These are phyloP conservation scores for Geum urbanum DNA, from an alignment of 306 rosid genomes.

Conservation along the genomic window DNA sequence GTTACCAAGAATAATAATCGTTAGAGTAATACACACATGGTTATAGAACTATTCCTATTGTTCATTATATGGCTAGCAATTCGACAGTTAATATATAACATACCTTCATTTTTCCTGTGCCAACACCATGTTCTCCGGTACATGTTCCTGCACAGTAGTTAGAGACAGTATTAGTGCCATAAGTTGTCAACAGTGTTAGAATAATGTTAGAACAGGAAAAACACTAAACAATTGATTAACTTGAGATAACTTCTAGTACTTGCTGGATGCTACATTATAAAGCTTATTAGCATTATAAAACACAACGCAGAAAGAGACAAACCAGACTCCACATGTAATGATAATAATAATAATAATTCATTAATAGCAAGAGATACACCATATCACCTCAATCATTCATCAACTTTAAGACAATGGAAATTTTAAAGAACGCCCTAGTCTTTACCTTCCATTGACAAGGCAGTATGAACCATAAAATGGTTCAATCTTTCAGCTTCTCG, in stretches of 20 bases:
- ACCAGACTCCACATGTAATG: neutral
- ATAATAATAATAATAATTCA: neutral
- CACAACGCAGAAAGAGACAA: neutral
- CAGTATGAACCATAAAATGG: constrained; percentile 81
- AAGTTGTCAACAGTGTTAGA: neutral
- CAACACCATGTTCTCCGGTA: constrained; percentile 95
- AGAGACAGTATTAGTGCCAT: constrained; percentile 25
- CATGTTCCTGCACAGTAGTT: constrained; percentile 69
- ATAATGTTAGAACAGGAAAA: neutral
- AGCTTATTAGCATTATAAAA: neutral
- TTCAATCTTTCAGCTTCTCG: constrained; percentile 78
- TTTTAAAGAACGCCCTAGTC: neutral
- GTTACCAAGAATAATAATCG: constrained; percentile 17
- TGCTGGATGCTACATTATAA: neutral
- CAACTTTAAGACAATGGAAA: neutral
- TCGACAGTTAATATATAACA: neutral
- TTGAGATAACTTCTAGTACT: constrained; percentile 6
- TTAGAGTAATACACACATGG: neutral
- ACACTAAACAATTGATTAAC: constrained; percentile 7
- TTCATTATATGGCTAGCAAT: constrained; percentile 5
- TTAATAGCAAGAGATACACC: neutral
- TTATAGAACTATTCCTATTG: neutral
- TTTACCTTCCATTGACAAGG: constrained; percentile 83
- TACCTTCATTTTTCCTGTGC: constrained; percentile 98
- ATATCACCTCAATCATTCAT: neutral